A percentile compares a stretch with the other conserved stretches of the same genome.
Evolutionary conservation across 805 yeast genomes (phyloP).

Genomic region (Sugiyamaella valdiviana): DNA sequence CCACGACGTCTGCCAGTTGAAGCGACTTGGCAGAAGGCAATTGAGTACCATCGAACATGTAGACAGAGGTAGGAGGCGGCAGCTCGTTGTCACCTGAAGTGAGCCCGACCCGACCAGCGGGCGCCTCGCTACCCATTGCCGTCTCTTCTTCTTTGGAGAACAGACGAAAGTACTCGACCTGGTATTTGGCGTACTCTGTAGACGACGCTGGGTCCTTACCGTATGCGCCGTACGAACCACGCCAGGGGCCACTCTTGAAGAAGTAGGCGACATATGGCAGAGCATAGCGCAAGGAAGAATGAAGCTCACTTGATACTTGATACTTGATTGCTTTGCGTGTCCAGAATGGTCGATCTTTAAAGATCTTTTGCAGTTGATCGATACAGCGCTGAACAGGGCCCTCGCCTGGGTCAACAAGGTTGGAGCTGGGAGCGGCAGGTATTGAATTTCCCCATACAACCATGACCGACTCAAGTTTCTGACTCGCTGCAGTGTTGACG

Average conservation of each 20-base stretch:
- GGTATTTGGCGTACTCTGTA: constrained; percentile 53
- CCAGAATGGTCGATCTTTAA: constrained; percentile 77
- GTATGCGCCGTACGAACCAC: constrained; percentile 71
- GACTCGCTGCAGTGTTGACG: constrained; percentile 28
- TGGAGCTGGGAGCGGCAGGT: constrained; percentile 30
- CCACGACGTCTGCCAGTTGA: constrained; percentile 74
- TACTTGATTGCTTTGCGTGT: constrained; percentile 56
- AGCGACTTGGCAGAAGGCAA: constrained; percentile 65
- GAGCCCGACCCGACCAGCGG: constrained; percentile 6
- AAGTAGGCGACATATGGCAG: constrained; percentile 79
- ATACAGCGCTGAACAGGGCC: constrained; percentile 34
- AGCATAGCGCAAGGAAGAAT: constrained; percentile 57
- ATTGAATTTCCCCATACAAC: constrained; percentile 32
- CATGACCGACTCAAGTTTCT: constrained; percentile 29
- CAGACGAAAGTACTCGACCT: constrained; percentile 77
- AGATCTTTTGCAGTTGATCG: constrained; percentile 38
- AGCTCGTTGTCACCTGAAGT: constrained; percentile 33
- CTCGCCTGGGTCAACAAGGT: constrained; percentile 41
- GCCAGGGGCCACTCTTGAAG: constrained; percentile 89
- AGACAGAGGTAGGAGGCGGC: constrained; percentile 27
- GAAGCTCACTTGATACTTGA: constrained; percentile 26
- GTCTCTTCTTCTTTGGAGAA: constrained; percentile 26
- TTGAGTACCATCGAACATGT: constrained; percentile 65
- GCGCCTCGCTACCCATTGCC: constrained; percentile 24
- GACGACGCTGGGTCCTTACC: constrained; percentile 73